These are phyloP conservation scores for Xylariaceae sp. DNA, from an alignment of 2,329 filamentous ascomycete species.

Conservation along the genomic window DNA sequence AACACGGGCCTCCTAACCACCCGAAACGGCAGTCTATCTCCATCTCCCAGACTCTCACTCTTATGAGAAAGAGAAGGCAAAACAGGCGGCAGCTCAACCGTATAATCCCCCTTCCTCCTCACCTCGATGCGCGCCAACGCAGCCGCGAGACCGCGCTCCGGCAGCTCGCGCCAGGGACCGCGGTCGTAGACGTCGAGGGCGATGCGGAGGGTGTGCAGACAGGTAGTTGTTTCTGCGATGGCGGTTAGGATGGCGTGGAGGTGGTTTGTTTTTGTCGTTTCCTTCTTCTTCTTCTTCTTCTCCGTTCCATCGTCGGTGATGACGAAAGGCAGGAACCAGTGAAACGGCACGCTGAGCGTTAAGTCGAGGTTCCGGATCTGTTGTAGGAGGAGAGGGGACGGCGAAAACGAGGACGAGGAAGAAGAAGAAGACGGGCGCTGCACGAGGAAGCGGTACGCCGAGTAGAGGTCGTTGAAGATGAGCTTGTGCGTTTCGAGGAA, in stretches of 20 bases:
- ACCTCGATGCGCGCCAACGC: constrained; percentile 22
- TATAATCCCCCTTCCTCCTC: constrained; percentile 20
- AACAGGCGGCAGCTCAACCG: constrained; percentile 28
- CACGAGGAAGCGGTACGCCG: constrained; percentile 29
- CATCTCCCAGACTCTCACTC: no score
- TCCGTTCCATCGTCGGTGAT: constrained; percentile 3
- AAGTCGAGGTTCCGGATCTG: constrained; percentile 29
- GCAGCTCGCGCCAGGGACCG: constrained; percentile 30
- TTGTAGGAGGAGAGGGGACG: constrained; percentile 18
- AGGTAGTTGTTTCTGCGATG: constrained; percentile 18
- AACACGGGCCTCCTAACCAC: constrained; percentile 26
- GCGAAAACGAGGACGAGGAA: no score
- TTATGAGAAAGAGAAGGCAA: constrained; percentile 21
- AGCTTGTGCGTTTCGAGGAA: constrained; percentile 31
- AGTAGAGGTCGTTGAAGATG: constrained; percentile 29
- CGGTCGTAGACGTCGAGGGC: constrained; percentile 30
- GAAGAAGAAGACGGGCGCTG: constrained; percentile 12
- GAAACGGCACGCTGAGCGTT: constrained; percentile 25
- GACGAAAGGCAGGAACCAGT: constrained; percentile 27
- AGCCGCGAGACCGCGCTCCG: constrained; percentile 22
- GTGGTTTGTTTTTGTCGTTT: background rate
- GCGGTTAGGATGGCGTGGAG: constrained; percentile 15
- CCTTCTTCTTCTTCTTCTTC: constrained; percentile 1
- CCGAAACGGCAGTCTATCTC: constrained; percentile 13
- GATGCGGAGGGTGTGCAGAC: constrained; percentile 27